Evolutionary conservation across 2,329 filamentous ascomycete species (phyloP), one percentile per base, ranked within the genome.

Genomic region (Ophiostoma novo-ulmi): DNA sequence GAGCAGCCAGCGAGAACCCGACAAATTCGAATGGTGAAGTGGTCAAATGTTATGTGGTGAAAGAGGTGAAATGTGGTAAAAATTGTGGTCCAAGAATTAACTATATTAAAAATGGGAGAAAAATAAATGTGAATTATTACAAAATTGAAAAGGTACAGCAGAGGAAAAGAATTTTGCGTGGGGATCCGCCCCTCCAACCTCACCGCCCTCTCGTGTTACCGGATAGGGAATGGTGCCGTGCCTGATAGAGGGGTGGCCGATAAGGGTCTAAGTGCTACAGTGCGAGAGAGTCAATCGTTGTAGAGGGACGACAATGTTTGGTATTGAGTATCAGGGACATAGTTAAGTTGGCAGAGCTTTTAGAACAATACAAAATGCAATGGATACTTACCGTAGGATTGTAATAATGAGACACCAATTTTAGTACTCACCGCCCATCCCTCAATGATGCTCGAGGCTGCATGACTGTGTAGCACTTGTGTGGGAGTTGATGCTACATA

Each of bases 201-300:
- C 72, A 73, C 74, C 74, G 73, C 73, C 73, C 72, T 73, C 69
- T 48, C 38, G 35, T 52, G 44, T 70, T 75, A 41, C 73, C 74
- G 64, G 36, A 73, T 69, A 5, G 14, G 67, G 73, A 1, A 67
- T 73, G 68, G 72, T 2, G 1, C 11, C 0, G 14, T 31, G 22
- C 55, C 55, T 68, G 72, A 72, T 74, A 72, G 58, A 67, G 68
- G 70, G 61, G 39, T 48, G 39, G 17, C 36, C 55, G 71, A 73
- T 74, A 72, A 72, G 70, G 68, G 63, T 65, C 8, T 38, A 39
- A 58, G 52, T 58, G 52, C 35, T 17, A 63, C 58, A 8, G 58
- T 35, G 22, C 26, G 58, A 63, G 26, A 44, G 31, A 44, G 39
- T 17, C 39, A 44, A 13, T 44, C 31, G 31, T 31, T 31, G 31